These are phyloP conservation scores for Leucocoprinus sp. DNA, from an alignment of 768 basidiomycete genomes.

Conservation along the genomic window DNA sequence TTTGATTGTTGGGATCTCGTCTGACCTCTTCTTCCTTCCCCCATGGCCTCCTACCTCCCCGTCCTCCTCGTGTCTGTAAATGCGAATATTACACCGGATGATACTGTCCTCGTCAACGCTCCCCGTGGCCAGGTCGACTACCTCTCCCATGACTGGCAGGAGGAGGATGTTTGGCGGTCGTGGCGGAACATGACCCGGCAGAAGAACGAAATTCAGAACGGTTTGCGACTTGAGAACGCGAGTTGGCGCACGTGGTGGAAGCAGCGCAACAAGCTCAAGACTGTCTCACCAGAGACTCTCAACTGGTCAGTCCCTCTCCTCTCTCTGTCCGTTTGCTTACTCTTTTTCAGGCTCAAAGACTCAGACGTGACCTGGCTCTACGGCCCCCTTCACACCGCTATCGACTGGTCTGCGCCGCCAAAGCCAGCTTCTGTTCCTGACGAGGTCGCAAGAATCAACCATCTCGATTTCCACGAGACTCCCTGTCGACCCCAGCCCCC, in stretches of 20 bases:
- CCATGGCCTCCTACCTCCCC: constrained; percentile 42
- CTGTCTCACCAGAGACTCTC: constrained; percentile 91
- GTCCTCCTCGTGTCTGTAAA: constrained; percentile 59
- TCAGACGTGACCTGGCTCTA: constrained; percentile 99
- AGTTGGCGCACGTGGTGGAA: constrained; percentile 99
- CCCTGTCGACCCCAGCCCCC: constrained; percentile 13
- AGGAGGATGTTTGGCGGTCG: constrained; percentile 97
- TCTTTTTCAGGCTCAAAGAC: constrained; percentile 80
- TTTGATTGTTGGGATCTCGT: constrained; percentile 7
- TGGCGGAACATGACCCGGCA: constrained; percentile 98
- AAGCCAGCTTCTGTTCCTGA: constrained; percentile 38
- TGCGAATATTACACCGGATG: constrained; percentile 57
- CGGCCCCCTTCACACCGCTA: constrained; percentile 92
- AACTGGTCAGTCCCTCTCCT: constrained; percentile 69
- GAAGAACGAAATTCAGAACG: constrained; percentile 97
- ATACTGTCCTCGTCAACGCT: constrained; percentile 72
- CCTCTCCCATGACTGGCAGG: constrained; percentile 93
- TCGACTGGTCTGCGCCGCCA: constrained; percentile 69
- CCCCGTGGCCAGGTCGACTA: constrained; percentile 97
- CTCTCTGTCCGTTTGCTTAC: constrained; percentile 11
- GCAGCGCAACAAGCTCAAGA: constrained; percentile 93
- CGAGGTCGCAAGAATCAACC: constrained; percentile 26
- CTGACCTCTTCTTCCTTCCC: constrained; percentile 12
- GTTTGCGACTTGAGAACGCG: constrained; percentile 91
- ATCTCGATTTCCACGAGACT: constrained; percentile 42